Conservation (phyloP, 1,139 yeast genomes). For the Sugiyamaella sp. region DNA sequence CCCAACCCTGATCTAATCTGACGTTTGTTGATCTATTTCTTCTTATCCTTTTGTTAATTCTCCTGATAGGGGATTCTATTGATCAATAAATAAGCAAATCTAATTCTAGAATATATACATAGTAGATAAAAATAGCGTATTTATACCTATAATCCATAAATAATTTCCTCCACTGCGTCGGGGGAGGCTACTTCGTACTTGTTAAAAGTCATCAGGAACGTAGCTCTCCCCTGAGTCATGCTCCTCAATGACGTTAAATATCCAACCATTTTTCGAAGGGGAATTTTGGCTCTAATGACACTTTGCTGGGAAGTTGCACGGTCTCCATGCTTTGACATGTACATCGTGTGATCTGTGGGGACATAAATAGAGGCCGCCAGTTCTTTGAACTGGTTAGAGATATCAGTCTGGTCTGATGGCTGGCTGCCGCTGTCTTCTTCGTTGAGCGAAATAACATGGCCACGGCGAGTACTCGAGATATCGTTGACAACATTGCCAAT, state of each 20-base stretch:
- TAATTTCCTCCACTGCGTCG: constrained; percentile 20
- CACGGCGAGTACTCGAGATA: constrained; percentile 68
- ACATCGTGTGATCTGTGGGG: constrained; percentile 48
- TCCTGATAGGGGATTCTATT: too few relatives aligned
- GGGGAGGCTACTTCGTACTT: constrained; percentile 57
- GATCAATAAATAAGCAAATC: too few relatives aligned
- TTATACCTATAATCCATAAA: constrained; percentile 12
- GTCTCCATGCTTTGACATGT: constrained; percentile 44
- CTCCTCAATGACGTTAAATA: constrained; percentile 77
- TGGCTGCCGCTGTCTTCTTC: constrained; percentile 35
- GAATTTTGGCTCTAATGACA: constrained; percentile 73
- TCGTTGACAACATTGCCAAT: constrained; percentile 88
- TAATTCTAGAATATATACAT: too few relatives aligned
- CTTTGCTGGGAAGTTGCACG: constrained; percentile 45
- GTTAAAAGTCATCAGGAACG: constrained; percentile 73
- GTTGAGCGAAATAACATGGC: constrained; percentile 56
- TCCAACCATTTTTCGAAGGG: constrained; percentile 88
- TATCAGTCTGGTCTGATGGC: constrained; percentile 11
- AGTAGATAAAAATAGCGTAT: too few relatives aligned
- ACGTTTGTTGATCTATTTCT: background rate
- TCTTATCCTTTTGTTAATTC: too few relatives aligned
- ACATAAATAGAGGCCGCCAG: constrained; percentile 41
- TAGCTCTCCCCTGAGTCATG: constrained; percentile 87
- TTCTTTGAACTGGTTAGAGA: constrained; percentile 29
- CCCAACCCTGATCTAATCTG: background rate